Percentiles rank a stretch among this genome's conserved stretches.
Conservation (phyloP, 805 yeast species). For the Lipomyces orientalis region DNA sequence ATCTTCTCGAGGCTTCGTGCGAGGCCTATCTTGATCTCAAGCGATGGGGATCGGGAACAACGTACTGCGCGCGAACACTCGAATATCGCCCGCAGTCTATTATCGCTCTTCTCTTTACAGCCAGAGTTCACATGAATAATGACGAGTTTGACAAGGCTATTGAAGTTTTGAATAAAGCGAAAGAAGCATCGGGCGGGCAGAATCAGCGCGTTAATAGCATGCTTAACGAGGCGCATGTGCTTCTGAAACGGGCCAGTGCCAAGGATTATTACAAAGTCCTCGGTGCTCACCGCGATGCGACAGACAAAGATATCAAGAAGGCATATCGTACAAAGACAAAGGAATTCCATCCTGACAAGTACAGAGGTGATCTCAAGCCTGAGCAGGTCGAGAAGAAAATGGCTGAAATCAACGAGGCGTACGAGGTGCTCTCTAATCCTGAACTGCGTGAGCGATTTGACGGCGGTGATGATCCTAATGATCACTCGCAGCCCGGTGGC, state of each 20-base stretch:
- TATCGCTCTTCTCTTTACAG: conserved; percentile 41
- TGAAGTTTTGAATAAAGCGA: conserved; percentile 38
- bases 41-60: conserved; percentile 41
- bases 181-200: conserved; percentile 31
- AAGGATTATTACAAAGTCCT: conserved; percentile 82
- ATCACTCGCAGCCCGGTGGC: conserved; percentile 21
- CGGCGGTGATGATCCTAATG: conserved; percentile 59
- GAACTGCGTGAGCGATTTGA: conserved; percentile 72
- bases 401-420: conserved; percentile 92
- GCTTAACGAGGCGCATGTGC: conserved; percentile 40
- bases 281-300: conserved; percentile 70
- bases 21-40: conserved; percentile 37
- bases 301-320: conserved; percentile 71
- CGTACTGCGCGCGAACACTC: conserved; percentile 42
- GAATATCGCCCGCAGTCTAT: conserved; percentile 40
- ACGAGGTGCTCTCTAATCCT: conserved; percentile 77
- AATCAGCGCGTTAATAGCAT: conserved; percentile 37
- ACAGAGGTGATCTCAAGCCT: conserved; percentile 67
- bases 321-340: conserved; percentile 81
- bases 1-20: conserved; percentile 38
- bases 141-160: conserved; percentile 43
- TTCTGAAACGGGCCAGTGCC: conserved; percentile 49
- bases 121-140: conserved; percentile 29
- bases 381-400: conserved; percentile 80
- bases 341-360: conserved; percentile 91